Percentiles rank a stretch among this genome's conserved stretches.
These are phyloP conservation scores for Cichorium intybus DNA, from an alignment of 140 eudicot species.

Conservation along the genomic window DNA sequence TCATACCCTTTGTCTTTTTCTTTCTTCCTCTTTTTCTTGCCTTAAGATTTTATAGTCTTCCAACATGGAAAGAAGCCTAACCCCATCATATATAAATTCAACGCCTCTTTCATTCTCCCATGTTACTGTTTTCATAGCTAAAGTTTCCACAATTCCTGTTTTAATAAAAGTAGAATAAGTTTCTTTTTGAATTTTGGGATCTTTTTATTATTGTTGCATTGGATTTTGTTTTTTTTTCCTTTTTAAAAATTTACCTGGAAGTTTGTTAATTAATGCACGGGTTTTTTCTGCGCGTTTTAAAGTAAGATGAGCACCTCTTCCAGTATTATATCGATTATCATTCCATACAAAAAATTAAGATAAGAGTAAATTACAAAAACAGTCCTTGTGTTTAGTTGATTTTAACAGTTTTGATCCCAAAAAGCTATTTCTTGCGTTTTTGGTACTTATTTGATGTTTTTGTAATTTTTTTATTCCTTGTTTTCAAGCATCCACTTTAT, in stretches of 20 bases:
- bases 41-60: conserved; percentile 60
- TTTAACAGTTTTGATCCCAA: too few species aligned
- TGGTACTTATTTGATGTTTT: too few species aligned
- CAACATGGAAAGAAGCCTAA: conserved; percentile 70
- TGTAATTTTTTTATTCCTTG: too few species aligned
- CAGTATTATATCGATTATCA: conserved; percentile 77
- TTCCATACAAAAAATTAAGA: conserved; percentile 44
- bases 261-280: conserved; percentile 69
- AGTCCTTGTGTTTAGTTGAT: too few species aligned
- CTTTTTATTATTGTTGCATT: not conserved
- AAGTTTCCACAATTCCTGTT: conserved; percentile 67
- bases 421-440: too few species aligned
- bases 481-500: too few species aligned
- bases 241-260: conserved; percentile 81
- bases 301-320: conserved; percentile 83
- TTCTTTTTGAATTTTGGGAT: too few species aligned
- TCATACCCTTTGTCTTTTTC: conserved; percentile 85
- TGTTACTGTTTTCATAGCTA: conserved; percentile 47
- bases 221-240: too few species aligned
- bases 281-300: conserved; percentile 93
- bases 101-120: too few species aligned
- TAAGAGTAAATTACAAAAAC: too few species aligned
- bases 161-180: conserved; percentile 7
- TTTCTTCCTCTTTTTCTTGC: conserved; percentile 72
- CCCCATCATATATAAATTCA: conserved; percentile 68